Evolutionary conservation across 2,329 filamentous ascomycete species (phyloP), one percentile per base, ranked within the genome.

Genomic region (Talaromyces islandicus): DNA sequence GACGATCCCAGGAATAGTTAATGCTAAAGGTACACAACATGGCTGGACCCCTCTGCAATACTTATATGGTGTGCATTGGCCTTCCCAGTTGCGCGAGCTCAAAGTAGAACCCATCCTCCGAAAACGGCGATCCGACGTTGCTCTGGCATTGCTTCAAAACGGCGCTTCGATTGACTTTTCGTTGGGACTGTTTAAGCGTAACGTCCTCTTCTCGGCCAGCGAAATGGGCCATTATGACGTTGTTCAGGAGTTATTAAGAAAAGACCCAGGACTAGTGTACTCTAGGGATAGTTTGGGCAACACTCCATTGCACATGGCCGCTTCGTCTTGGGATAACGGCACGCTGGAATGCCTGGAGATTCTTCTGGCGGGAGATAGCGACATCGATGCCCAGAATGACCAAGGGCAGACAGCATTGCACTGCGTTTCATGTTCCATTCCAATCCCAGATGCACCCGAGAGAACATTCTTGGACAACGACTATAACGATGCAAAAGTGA

Each of bases 231-330:
- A 52, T 10, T 7, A 27, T n/a, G 4, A 4, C 0, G 48, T 21
- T n/a, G 48, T 52, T 12, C 1, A n/a, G 17, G 24, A 52, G 2
- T 1, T 52, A 17, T 27, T 52, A 10, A 6, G 7, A 7, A 9
- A 29, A 10, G 4, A 29, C 3, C 7, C 10, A 17, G 17, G 2
- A 30, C 73, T 75, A 7, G 61, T 51, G 6, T 58, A 63, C 27
- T 46, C 68, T n/a, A 63, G 62, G 54, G 60, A 62, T 52, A 30
- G 4, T 21, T 29, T 52, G 17, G 48, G 48, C 2, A 52, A 52
- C 9, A 52, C 48, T 17, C 25, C 48, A 29, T 52, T 52, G 19
- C 48, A 52, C 48, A 52, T 52, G 48, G 48, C 48, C 4, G 48
- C 48, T 29, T 52, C 48, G 5, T 52, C 48, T 29, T 52, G 27